Evolutionary conservation across 257 asterid genomes (phyloP).

Genomic region (Lithospermum erythrorhizon): DNA sequence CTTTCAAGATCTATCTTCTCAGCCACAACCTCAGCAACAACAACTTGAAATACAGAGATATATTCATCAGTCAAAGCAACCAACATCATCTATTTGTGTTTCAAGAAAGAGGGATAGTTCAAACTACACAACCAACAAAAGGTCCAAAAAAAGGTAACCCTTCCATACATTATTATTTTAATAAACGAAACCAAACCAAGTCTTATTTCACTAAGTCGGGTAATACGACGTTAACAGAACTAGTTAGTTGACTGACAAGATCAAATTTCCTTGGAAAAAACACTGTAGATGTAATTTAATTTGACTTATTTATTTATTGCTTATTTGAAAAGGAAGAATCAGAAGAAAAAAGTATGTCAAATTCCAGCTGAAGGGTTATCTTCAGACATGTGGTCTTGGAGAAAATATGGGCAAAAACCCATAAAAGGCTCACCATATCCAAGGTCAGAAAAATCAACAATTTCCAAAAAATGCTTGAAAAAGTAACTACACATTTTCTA

Average conservation of each 20-base stretch:
- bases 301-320: not conserved
- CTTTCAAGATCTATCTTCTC: slow-evolving; percentile 46
- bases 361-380: slow-evolving; percentile 71
- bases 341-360: slow-evolving; percentile 63
- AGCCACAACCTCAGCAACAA: slow-evolving; percentile 12
- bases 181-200: no score
- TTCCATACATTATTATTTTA: not conserved
- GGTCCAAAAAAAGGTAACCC: slow-evolving; percentile 71
- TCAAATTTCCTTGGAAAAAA: no score
- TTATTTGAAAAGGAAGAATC: slow-evolving; percentile 46
- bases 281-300: not conserved
- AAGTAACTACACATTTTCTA: no score
- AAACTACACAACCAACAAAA: slow-evolving; percentile 28
- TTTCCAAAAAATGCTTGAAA: not conserved
- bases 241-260: no score
- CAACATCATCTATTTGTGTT: slow-evolving; percentile 21
- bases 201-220: no score
- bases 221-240: no score
- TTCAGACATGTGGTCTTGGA: slow-evolving; percentile 92
- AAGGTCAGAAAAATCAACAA: slow-evolving; percentile 17
- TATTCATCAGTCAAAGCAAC: slow-evolving; percentile 25
- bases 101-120: slow-evolving; percentile 7
- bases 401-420: slow-evolving; percentile 95
- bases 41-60: slow-evolving; percentile 6
- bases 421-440: slow-evolving; percentile 97